Evolutionary conservation across 306 rosid genomes (phyloP), one percentile per base, ranked within the genome.

Genomic region (Pterocarpus santalinus): DNA sequence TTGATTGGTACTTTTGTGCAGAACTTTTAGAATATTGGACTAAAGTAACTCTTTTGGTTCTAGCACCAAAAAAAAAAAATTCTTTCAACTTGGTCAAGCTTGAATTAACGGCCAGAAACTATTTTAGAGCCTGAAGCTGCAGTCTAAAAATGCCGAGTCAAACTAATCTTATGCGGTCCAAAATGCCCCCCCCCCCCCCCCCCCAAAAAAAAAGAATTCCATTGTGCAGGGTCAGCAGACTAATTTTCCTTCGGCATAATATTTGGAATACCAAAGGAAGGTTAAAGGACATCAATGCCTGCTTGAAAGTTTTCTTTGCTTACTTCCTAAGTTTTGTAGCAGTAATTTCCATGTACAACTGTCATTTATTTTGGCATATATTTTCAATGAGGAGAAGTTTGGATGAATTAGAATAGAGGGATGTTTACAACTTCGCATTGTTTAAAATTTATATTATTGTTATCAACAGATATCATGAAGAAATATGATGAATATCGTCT

Each of bases 381-480:
- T 46, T 73, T 6, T 41, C 32, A 30, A 61, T 35, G 9, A 46
- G 16, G 28, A 63, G 49, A 62, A 43, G 22, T 75, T 16, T 57
- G 13, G 30, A 53, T 57, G 41, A 63, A 75, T 57, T 82, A 76
- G 81, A 72, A 64, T 15, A 65, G 62, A 74, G 76, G 15, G 30
- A 22, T 7, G 10, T 65, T 8, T 51, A 3, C 38, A 43, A 43
- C 49, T 43, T 8, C 9, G 49, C 28, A 22, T 22, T 22, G 0
- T 22, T 22, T 22, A 1, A 22, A 22, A 22, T 22, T 22, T 22
- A 22, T 22, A 22, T 22, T 22, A 22, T 22, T 22, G 28, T 22
- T 22, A 22, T 22, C 28, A 22, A 22, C 28, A 22, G 28, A 22
- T 11, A 22, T 77, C 60, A 15, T 65, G 65, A 41, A 41, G 60